Evolutionary conservation across 441 rosid genomes (phyloP).

Genomic region (Gossypium davidsonii): DNA sequence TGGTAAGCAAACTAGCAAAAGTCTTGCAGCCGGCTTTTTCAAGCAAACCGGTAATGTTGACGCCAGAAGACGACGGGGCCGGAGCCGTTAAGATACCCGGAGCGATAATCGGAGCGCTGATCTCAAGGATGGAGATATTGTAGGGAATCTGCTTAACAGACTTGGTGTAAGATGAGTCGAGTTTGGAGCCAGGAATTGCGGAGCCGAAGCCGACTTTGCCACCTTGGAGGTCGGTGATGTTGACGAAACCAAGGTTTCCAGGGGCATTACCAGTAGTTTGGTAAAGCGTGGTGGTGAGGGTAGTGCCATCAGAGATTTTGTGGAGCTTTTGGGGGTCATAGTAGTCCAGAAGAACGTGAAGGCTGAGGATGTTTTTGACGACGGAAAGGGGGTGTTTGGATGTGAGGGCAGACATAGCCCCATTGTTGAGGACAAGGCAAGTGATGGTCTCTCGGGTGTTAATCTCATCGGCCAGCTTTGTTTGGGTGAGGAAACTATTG

Average conservation of each 20-base stretch:
- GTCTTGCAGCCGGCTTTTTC: conserved; percentile 88
- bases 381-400: conserved; percentile 66
- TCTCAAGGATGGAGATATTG: conserved; percentile 63
- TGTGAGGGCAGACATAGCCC: conserved; percentile 61
- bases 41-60: conserved; percentile 63
- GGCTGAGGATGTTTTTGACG: conserved; percentile 58
- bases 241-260: conserved; percentile 70
- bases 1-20: conserved; percentile 46
- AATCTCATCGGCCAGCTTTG: conserved; percentile 86
- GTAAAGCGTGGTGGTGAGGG: conserved; percentile 75
- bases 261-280: conserved; percentile 89
- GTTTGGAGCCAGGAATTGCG: conserved; percentile 76
- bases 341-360: conserved; percentile 74
- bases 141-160: conserved; percentile 74
- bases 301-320: conserved; percentile 60
- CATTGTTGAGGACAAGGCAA: conserved; percentile 64
- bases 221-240: conserved; percentile 71
- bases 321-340: conserved; percentile 74
- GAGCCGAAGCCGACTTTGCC: conserved; percentile 85
- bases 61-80: conserved; percentile 51
- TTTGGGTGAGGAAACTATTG: conserved; percentile 59
- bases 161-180: conserved; percentile 62
- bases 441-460: conserved; percentile 75
- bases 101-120: conserved; percentile 57
- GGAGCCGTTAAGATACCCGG: conserved; percentile 63